Conservation (phyloP, 768 basidiomycete genomes). For the Clathrus columnatus region DNA sequence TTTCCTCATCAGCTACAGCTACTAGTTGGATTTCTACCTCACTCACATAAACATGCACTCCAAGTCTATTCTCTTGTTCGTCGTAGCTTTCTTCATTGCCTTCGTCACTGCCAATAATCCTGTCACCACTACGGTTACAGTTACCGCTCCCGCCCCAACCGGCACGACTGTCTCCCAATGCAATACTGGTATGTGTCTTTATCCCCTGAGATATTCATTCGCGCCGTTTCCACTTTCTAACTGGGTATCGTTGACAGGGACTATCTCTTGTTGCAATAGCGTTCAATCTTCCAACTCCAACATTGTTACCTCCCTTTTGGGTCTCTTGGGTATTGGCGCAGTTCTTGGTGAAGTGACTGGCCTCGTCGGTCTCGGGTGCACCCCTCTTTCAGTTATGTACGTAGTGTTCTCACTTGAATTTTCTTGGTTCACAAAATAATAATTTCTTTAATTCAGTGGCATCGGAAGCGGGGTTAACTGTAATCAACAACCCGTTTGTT, state of each 20-base stretch:
- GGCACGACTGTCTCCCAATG: constrained; percentile 5
- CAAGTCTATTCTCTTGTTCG: neutral
- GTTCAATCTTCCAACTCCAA: constrained; percentile 15
- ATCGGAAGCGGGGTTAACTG: constrained; percentile 12
- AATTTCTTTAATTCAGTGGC: constrained; percentile 9
- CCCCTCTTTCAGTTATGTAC: constrained; percentile 17
- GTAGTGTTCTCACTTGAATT: neutral
- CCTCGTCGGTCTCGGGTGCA: constrained; percentile 19
- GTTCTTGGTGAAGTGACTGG: constrained; percentile 14
- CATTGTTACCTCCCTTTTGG: constrained; percentile 32
- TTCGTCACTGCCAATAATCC: neutral
- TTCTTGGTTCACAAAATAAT: neutral
- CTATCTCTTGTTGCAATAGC: constrained; percentile 25
- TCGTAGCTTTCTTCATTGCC: neutral
- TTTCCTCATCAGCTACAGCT: neutral
- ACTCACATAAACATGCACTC: neutral
- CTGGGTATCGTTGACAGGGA: constrained; percentile 18
- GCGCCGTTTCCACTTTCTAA: neutral
- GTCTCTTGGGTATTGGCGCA: constrained; percentile 20
- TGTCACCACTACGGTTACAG: neutral
- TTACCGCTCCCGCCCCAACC: constrained; percentile 1
- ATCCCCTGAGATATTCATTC: neutral
- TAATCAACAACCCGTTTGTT: neutral
- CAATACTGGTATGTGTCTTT: neutral
- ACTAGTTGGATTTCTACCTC: too few relatives aligned